phyloP scores from a whole-genome alignment of 2,329 filamentous ascomycete genomes.

The Blumeria hordei region DNA sequence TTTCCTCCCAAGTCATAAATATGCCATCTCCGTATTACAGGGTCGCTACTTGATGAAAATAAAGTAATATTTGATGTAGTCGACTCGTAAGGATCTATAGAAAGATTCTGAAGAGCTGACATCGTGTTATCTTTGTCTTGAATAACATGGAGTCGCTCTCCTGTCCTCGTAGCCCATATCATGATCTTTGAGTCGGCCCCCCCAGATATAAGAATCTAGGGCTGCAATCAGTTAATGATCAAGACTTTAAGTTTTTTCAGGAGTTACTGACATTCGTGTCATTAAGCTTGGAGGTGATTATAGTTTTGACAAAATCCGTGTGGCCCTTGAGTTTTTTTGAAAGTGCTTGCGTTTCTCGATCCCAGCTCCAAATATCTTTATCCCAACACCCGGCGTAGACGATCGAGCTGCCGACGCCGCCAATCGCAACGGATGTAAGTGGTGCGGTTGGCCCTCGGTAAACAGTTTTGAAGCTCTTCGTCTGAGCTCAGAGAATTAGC shows the following conservation, averaged over 20 bases:
- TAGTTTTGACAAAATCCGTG: conserved; percentile 71
- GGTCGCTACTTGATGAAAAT: conserved; percentile 61
- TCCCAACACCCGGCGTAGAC: conserved; percentile 89
- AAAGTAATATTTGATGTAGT: conserved; percentile 28
- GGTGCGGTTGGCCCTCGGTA: conserved; percentile 61
- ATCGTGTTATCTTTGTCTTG: conserved; percentile 46
- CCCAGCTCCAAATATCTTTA: conserved; percentile 74
- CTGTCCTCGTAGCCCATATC: conserved; percentile 54
- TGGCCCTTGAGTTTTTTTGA: conserved; percentile 49
- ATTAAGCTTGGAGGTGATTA: conserved; percentile 36
- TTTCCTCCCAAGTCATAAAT: conserved; percentile 28
- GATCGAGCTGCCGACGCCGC: conserved; percentile 27
- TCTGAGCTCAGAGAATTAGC: conserved; percentile 11
- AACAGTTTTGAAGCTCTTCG: conserved; percentile 20
- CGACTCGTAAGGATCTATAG: conserved; percentile 42
- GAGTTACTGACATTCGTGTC: conserved; percentile 25
- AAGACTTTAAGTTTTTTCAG: no score
- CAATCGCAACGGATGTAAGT: conserved; percentile 51
- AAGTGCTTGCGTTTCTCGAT: conserved; percentile 29
- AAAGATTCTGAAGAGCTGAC: conserved; percentile 61
- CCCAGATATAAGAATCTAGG: conserved; percentile 38
- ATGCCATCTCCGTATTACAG: conserved; percentile 56
- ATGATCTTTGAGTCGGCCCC: conserved; percentile 60
- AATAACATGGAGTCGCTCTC: conserved; percentile 46
- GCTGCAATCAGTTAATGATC: neutral